phyloP scores from a whole-genome alignment of 768 basidiomycete genomes.

The Mrakia blollopis region DNA sequence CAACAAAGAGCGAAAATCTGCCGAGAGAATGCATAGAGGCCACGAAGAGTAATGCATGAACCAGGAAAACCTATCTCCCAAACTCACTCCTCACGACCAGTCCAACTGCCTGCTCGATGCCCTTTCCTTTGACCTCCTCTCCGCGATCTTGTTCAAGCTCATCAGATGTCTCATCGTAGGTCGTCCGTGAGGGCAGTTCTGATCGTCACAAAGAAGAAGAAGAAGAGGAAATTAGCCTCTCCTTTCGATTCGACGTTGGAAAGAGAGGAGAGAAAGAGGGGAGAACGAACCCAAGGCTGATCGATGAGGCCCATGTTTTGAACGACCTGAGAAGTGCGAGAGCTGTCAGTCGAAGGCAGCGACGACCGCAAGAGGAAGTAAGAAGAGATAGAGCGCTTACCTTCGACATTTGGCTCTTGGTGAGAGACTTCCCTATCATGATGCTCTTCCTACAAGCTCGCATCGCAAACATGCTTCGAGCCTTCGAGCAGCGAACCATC shows the following conservation, averaged over 20 bases:
- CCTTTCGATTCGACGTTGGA: no score
- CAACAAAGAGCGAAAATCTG: neutral
- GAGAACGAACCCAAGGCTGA: constrained; percentile 46
- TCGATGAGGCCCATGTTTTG: constrained; percentile 48
- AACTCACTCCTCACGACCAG: neutral
- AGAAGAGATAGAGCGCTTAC: constrained; percentile 37
- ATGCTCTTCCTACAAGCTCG: constrained; percentile 92
- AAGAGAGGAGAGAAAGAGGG: neutral
- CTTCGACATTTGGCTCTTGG: constrained; percentile 64
- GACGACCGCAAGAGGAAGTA: neutral
- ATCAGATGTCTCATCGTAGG: constrained; percentile 48
- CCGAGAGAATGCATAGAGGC: neutral
- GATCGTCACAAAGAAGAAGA: neutral
- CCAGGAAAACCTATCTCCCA: neutral
- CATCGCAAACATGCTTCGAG: constrained; percentile 91
- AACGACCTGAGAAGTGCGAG: constrained; percentile 36
- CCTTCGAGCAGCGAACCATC: constrained; percentile 89
- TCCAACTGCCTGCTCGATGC: neutral
- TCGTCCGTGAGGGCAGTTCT: constrained; percentile 47
- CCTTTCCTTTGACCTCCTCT: neutral
- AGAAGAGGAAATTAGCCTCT: neutral
- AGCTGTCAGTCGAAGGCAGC: neutral
- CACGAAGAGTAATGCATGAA: neutral
- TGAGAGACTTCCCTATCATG: constrained; percentile 88
- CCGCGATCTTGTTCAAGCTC: constrained; percentile 34